These are phyloP conservation scores for Podaxis pistillaris DNA, from an alignment of 768 basidiomycete species.

Conservation along the genomic window DNA sequence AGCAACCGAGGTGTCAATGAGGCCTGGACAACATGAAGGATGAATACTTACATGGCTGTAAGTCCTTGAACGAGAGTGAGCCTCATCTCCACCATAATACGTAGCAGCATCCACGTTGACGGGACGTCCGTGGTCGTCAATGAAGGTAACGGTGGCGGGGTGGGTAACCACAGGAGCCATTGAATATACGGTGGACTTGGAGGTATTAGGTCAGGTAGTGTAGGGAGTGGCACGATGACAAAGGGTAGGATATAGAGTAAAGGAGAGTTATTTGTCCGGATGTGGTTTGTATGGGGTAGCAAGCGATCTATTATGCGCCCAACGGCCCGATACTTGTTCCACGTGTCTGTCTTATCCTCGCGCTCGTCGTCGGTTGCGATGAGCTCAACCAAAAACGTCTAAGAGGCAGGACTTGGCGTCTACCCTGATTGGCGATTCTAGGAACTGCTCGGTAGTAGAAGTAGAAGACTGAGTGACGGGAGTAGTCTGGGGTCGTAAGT, in stretches of 20 bases:
- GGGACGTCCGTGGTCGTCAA: conserved; percentile 55
- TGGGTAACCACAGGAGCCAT: conserved; percentile 71
- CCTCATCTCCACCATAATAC: conserved; percentile 82
- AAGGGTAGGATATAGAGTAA: conserved; percentile 14
- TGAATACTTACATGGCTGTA: conserved; percentile 72
- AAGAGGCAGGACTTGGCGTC: neutral
- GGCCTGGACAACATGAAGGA: conserved; percentile 7
- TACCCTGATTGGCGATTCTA: neutral
- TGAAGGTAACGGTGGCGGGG: conserved; percentile 61
- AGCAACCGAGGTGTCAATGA: conserved; percentile 18
- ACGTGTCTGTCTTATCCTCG: conserved; percentile 1
- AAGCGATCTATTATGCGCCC: neutral
- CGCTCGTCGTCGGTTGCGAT: conserved; percentile 4
- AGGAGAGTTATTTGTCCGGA: conserved; percentile 5
- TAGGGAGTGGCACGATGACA: neutral
- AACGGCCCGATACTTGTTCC: conserved; percentile 6
- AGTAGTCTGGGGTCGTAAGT: neutral
- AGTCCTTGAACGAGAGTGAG: conserved; percentile 79
- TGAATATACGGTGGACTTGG: neutral
- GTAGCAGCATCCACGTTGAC: conserved; percentile 69
- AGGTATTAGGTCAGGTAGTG: neutral
- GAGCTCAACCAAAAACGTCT: neutral
- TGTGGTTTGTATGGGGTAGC: neutral
- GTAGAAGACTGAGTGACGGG: neutral
- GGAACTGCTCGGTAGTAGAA: neutral